phyloP scores from a whole-genome alignment of 2,329 filamentous ascomycete species.

The Talaromyces sp. region DNA sequence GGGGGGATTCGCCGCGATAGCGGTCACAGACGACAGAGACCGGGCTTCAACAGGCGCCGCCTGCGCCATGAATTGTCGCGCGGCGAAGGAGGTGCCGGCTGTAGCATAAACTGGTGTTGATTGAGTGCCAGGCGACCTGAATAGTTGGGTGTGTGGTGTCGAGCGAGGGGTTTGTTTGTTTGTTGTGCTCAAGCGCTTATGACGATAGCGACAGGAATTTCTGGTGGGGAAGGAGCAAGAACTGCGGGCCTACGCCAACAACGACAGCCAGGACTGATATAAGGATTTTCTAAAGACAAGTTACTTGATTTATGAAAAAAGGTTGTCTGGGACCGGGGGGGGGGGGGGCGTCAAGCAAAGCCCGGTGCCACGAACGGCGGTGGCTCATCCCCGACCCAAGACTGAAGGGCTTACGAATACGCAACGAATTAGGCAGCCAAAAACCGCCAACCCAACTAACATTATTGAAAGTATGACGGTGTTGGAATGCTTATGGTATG shows the following conservation, averaged over 20 bases:
- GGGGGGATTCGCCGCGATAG: constrained; percentile 79
- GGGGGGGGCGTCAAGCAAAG: neutral
- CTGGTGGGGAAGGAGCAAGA: neutral
- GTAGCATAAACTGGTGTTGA: neutral
- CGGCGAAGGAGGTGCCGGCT: neutral
- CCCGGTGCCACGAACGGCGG: neutral
- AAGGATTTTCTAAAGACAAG: neutral
- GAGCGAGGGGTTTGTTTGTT: neutral
- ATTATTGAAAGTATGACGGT: neutral
- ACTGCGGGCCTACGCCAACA: neutral
- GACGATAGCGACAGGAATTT: neutral
- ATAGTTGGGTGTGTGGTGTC: neutral
- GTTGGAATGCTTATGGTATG: neutral
- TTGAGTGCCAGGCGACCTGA: neutral
- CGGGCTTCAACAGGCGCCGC: constrained; percentile 62
- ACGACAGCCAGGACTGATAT: neutral
- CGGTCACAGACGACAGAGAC: constrained; percentile 74
- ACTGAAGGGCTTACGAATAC: neutral
- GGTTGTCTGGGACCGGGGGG: neutral
- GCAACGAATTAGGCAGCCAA: neutral
- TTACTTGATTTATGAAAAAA: neutral
- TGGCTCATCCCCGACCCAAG: neutral
- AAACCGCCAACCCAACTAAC: neutral
- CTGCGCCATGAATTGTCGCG: constrained; percentile 9
- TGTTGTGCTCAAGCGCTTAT: neutral